A percentile compares a stretch with the other conserved stretches of the same genome.
These are phyloP conservation scores for Aechmea fasciata DNA, from an alignment of 176 grass and related monocot species.

Conservation along the genomic window DNA sequence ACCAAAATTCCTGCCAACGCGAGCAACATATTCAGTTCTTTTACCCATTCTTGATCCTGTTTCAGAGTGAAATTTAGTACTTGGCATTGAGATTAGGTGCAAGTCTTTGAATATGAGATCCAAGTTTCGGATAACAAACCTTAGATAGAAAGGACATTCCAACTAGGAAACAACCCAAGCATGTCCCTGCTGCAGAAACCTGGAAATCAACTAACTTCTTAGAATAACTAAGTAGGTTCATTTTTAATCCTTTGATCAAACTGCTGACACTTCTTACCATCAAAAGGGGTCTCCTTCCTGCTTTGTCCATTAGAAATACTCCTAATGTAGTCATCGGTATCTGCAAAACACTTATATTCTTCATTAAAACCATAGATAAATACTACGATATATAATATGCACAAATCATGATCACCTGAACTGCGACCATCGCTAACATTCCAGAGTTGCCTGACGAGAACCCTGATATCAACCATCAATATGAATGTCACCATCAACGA, in stretches of 20 bases:
- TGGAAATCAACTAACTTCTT: constrained; percentile 19
- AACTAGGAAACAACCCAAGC: constrained; percentile 63
- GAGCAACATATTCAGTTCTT: constrained; percentile 34
- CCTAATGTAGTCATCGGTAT: constrained; percentile 72
- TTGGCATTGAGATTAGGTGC: not conserved
- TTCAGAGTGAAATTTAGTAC: not conserved
- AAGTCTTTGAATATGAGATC: not conserved
- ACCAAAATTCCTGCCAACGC: constrained; percentile 71
- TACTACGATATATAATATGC: not conserved
- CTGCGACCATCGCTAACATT: constrained; percentile 65
- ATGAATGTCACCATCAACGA: not conserved
- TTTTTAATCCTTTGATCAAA: constrained; percentile 13
- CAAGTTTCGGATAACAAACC: constrained; percentile 21
- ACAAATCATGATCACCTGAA: constrained; percentile 35
- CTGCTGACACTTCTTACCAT: constrained; percentile 32
- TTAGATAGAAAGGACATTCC: constrained; percentile 63
- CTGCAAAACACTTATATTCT: constrained; percentile 29
- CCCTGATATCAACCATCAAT: constrained; percentile 36
- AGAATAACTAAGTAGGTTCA: not conserved
- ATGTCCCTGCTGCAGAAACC: constrained; percentile 79
- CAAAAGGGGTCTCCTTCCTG: constrained; percentile 75
- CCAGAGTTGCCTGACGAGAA: constrained; percentile 66
- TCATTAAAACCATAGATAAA: constrained; percentile 13
- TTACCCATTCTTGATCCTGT: constrained; percentile 49
- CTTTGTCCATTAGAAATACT: constrained; percentile 63